Conservation (phyloP, 169 alveolate genomes). For the Plasmodium fragile region DNA sequence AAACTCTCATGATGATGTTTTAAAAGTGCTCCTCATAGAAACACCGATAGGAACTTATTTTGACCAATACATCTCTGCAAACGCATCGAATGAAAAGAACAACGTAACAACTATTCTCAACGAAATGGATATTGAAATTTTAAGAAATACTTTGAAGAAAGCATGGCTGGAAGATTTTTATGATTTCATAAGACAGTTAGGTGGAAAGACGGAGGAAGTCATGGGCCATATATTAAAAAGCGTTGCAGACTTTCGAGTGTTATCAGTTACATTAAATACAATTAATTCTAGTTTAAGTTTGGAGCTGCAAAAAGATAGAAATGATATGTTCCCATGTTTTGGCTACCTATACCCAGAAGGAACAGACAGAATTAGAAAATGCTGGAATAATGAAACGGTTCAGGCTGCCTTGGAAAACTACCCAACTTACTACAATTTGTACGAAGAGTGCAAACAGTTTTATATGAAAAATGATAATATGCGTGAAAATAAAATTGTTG, state of each 20-base stretch:
- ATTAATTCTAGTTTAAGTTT: constrained; percentile 80
- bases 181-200: constrained; percentile 90
- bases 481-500: constrained; percentile 60
- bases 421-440: constrained; percentile 89
- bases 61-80: constrained; percentile 79
- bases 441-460: constrained; percentile 89
- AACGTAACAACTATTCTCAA: constrained; percentile 78
- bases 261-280: constrained; percentile 86
- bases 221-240: constrained; percentile 93
- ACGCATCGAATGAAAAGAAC: constrained; percentile 74
- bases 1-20: constrained; percentile 95
- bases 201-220: constrained; percentile 93
- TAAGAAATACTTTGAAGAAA: constrained; percentile 94
- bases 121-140: constrained; percentile 88
- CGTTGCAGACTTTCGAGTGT: constrained; percentile 91
- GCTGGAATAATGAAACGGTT: constrained; percentile 92
- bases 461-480: constrained; percentile 77
- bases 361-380: constrained; percentile 91
- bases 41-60: constrained; percentile 96
- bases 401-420: constrained; percentile 93
- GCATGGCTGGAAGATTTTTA: constrained; percentile 97
- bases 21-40: constrained; percentile 96
- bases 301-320: constrained; percentile 85
- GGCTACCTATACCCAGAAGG: constrained; percentile 95
- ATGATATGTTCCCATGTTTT: constrained; percentile 90